Conservation (phyloP, 2,329 filamentous ascomycete species). For the Diaporthe caulivora region DNA sequence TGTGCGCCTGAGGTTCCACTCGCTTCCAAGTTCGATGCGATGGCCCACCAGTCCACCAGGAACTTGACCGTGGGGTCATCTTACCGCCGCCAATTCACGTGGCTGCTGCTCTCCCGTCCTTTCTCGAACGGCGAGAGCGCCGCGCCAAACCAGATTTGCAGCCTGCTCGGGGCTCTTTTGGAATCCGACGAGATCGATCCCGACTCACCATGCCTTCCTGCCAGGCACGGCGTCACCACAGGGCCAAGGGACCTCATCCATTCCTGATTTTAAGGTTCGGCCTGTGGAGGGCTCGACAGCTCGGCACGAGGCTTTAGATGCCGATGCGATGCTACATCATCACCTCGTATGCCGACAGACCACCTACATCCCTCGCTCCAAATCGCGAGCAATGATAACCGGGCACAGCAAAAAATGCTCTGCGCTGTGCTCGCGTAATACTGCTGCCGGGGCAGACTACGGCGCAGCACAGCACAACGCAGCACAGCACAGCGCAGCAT, state of each 20-base stretch:
- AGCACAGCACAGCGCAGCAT: neutral
- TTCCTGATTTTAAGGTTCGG: slow-evolving; percentile 14
- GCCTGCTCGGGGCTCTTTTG: neutral
- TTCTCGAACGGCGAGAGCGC: neutral
- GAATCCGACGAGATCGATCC: slow-evolving; percentile 2
- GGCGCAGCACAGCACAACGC: slow-evolving; percentile 21
- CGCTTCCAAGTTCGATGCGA: slow-evolving; percentile 35
- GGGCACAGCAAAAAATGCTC: neutral
- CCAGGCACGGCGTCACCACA: slow-evolving; percentile 10
- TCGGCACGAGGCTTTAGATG: slow-evolving; percentile 16
- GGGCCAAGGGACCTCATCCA: neutral
- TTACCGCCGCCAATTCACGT: slow-evolving; percentile 32
- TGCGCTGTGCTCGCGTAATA: slow-evolving; percentile 5
- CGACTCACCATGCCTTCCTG: neutral
- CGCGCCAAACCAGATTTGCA: neutral
- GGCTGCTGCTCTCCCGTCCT: slow-evolving; percentile 29
- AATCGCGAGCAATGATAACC: neutral
- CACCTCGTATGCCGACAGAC: slow-evolving; percentile 9
- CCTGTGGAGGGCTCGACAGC: slow-evolving; percentile 25
- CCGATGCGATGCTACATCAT: slow-evolving; percentile 26
- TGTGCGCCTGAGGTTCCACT: slow-evolving; percentile 26
- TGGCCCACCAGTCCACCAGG: slow-evolving; percentile 29
- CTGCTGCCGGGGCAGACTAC: neutral
- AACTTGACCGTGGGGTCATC: slow-evolving; percentile 36
- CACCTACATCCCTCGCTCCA: neutral